Conservation (phyloP, 2,329 filamentous ascomycete species). For the Calonectria naviculata region DNA sequence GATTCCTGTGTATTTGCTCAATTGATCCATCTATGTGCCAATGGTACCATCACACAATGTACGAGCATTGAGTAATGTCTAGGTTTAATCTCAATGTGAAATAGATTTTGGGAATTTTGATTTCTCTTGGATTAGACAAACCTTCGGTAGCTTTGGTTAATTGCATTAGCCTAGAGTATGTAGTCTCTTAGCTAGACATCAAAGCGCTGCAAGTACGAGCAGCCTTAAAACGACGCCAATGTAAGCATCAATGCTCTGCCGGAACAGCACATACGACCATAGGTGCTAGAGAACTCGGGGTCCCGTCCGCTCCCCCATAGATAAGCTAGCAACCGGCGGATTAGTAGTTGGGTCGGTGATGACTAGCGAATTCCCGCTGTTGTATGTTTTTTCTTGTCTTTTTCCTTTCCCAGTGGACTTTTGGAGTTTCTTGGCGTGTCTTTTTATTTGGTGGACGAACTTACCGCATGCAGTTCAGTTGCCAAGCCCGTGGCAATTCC, state of each 20-base stretch:
- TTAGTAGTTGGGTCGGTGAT: constrained; percentile 1
- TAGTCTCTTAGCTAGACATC: neutral
- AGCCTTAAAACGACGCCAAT: too few species aligned
- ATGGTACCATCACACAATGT: too few species aligned
- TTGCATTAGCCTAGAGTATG: too few species aligned
- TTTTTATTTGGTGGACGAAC: neutral
- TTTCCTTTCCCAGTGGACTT: neutral
- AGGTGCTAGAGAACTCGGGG: neutral
- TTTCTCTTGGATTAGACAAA: too few species aligned
- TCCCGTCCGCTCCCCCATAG: neutral
- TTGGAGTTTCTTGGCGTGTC: neutral
- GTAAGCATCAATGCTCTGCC: neutral
- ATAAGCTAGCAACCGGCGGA: neutral
- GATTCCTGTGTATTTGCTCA: neutral
- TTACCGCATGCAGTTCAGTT: neutral
- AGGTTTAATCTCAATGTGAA: too few species aligned
- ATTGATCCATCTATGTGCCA: neutral
- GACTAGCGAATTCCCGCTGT: neutral
- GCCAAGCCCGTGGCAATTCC: neutral
- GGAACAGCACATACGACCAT: neutral
- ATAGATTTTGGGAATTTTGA: too few species aligned
- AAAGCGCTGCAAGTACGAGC: neutral
- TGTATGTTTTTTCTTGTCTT: neutral
- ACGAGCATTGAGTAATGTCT: too few species aligned
- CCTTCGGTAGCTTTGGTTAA: too few species aligned